Evolutionary conservation across 2,329 filamentous ascomycete genomes (phyloP).

Genomic region (Cladobotryum mycophilum): DNA sequence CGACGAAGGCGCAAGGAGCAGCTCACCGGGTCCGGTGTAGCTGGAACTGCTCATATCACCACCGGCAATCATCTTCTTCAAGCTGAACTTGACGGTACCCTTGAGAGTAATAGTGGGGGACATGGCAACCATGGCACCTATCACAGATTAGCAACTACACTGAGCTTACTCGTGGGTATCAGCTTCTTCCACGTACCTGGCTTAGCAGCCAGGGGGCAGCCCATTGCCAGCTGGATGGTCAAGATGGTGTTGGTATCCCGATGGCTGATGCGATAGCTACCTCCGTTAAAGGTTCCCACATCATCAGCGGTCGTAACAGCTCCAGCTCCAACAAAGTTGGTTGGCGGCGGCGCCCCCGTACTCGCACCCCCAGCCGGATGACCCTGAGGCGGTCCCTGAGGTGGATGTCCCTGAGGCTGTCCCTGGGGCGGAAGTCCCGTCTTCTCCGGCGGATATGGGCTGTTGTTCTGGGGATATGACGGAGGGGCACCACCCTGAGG

Average conservation of each 20-base stretch:
- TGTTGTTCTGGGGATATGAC: slow-evolving; percentile 25
- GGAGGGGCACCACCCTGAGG: slow-evolving; percentile 25
- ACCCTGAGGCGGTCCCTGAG: neutral
- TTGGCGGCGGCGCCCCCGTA: slow-evolving; percentile 35
- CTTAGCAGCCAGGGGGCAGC: slow-evolving; percentile 74
- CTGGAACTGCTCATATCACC: slow-evolving; percentile 72
- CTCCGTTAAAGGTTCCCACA: slow-evolving; percentile 94
- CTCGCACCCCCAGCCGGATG: slow-evolving; percentile 26
- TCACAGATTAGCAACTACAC: neutral
- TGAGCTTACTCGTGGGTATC: too few species aligned
- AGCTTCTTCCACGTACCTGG: slow-evolving; percentile 47
- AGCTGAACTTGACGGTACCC: slow-evolving; percentile 74
- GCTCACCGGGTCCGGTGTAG: slow-evolving; percentile 84
- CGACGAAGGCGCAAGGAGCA: slow-evolving; percentile 72
- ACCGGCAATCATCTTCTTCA: slow-evolving; percentile 85
- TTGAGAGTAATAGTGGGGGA: slow-evolving; percentile 78
- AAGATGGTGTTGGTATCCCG: slow-evolving; percentile 84
- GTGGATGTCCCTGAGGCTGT: neutral
- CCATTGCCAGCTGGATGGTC: slow-evolving; percentile 83
- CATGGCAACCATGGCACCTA: slow-evolving; percentile 91
- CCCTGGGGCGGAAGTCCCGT: slow-evolving; percentile 2
- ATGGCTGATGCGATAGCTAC: slow-evolving; percentile 88
- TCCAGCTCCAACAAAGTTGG: slow-evolving; percentile 57
- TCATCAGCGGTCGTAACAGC: slow-evolving; percentile 66
- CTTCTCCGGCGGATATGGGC: slow-evolving; percentile 10